Base-by-base conservation (phyloP, 2,329 filamentous ascomycete species). In the Ascochyta pisi region DNA sequence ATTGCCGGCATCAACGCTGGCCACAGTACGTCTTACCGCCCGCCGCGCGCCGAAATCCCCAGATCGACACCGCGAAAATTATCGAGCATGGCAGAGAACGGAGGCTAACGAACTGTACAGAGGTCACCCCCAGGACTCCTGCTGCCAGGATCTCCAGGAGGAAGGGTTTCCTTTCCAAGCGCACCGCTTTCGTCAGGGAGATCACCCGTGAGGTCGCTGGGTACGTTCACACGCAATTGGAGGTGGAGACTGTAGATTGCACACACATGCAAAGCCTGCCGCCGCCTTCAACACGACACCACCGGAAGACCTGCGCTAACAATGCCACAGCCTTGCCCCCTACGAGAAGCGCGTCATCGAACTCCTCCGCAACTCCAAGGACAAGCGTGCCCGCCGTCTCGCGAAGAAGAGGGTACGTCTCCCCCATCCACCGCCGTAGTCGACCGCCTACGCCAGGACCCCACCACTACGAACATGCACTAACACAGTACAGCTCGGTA, bases 321-420 rank as follows among this genome's bases (percentile, higher is more conserved):
- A 51, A 19, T 16, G 15, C 38, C 46, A 31, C 51, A 68, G 66
- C 49, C 66, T 68, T 60, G 66, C 64, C 57, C 67, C 67, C 50
- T 73, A 99, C 81, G 95, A 99, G 89, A 94, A 95, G 82, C 92
- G 95, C 79, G 91, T 99, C 74, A 96, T 99, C 79, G 95, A 99
- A 88, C 85, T 99, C 79, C 90, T 99, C 83, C 92, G 95, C 77
- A 99, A 99, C 90, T 89, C 87, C 85, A 96, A 96, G 86, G 95
- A 99, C 84, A 98, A 98, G 91, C 92, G 94, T 83, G 94, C 94
- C 77, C 88, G 94, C 75, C 97, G 97, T 89, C 91, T 97, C 77
- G 94, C 94, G 77, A 98, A 98, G 93, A 97, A 96, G 91, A 89
- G 94, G 82, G 90, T 94, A 87, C 71, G 89, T 86, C 58, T 54